Base-by-base conservation (phyloP, 129 eudicot genomes). In the Flaveria linearis region DNA sequence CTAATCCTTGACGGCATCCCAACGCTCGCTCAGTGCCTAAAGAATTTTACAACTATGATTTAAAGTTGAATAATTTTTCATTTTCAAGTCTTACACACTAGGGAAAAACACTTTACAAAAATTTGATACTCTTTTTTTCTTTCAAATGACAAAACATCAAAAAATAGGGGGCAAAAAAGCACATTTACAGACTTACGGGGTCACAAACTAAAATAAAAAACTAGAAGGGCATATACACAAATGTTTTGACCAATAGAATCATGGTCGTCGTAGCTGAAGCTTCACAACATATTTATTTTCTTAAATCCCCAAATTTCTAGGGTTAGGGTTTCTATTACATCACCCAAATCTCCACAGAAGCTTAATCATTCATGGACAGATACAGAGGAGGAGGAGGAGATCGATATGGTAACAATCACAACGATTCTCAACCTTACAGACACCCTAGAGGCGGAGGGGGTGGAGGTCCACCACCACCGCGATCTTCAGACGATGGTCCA, bases 311-410 rank as follows among this genome's bases (percentile, higher is more conserved):
- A 55, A 73, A 67, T 9, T 12, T 60, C 79, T 86, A 86, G 91
- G 87, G 86, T 82, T 85, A 85, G 86, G 88, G 82, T 82, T 78
- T 64, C 67, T 13, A 22, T 26, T 25, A 17, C 17, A 53, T 18
- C 42, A 11, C 15, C 30, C 67, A 23, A 61, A 16, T 63, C 74
- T 23, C 47, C 53, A 3, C 66, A 78, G 52, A 36, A 36, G 41
- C 41, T 36, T 36, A 36, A 36, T 53, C 74, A 39, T 49, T 50
- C 13, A 84, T 80, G 91, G 94, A 90, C 71, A 84, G 97, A 68
- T 82, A 84, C 63, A 78, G 80, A 64, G 87, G 84, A 46, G 86
- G 81, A 51, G 88, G 82, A 51, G 82, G 83, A 22, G 96, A 88
- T 56, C 85, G 93, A 1, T 82, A 71, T 58, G 81, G 82, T n/a